phyloP scores from a whole-genome alignment of 495 filamentous ascomycete genomes.

The Penicillium chermesinum region DNA sequence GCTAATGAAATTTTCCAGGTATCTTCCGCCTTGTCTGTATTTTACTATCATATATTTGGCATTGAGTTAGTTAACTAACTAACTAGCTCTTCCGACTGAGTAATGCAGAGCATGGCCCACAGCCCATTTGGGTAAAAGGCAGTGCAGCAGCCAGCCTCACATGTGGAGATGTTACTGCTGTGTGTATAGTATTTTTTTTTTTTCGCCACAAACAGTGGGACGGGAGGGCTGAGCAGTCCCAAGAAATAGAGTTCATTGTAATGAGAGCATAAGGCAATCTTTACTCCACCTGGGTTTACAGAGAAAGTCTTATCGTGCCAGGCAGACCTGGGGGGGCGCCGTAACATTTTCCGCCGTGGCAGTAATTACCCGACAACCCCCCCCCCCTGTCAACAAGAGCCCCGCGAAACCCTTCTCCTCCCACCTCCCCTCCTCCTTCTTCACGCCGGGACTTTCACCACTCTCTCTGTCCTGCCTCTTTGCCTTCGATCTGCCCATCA shows the following conservation, averaged over 20 bases:
- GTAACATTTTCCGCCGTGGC: constrained; percentile 32
- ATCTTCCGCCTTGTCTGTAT: too few species aligned
- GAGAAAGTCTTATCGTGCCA: background rate
- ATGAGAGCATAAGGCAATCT: background rate
- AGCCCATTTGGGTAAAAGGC: background rate
- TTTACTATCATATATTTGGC: too few species aligned
- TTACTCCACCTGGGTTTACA: background rate
- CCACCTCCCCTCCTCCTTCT: constrained; percentile 13
- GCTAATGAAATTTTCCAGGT: too few species aligned
- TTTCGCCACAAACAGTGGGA: background rate
- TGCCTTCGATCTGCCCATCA: constrained; percentile 29
- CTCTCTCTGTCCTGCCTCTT: constrained; percentile 4
- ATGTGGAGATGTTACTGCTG: background rate
- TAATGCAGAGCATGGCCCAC: background rate
- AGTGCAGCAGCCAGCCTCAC: background rate
- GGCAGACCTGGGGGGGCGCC: constrained; percentile 1
- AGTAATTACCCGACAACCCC: constrained; percentile 28
- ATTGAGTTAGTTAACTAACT: too few species aligned
- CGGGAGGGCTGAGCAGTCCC: too few species aligned
- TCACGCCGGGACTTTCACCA: constrained; percentile 6
- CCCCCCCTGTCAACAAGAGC: constrained; percentile 40
- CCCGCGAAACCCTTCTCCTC: constrained; percentile 33
- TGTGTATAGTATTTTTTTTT: too few species aligned
- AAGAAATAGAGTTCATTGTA: background rate
- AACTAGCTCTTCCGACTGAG: too few species aligned